phyloP scores from a whole-genome alignment of 2,329 filamentous ascomycete species.

The Pseudogymnoascus sp. region DNA sequence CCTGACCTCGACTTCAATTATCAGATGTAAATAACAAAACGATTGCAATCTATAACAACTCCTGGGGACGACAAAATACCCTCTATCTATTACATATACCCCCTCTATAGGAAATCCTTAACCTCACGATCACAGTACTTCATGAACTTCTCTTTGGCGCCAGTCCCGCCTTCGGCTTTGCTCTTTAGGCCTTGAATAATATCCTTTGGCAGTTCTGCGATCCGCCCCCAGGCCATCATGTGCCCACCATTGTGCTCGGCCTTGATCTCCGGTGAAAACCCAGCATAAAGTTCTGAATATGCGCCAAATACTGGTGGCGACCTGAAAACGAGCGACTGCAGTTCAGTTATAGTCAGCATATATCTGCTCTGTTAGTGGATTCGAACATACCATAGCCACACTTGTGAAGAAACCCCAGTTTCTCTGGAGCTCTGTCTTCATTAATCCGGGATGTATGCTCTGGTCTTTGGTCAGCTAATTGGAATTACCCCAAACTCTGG shows the following conservation, averaged over 20 bases:
- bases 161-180: conserved; percentile 24
- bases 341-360: background rate
- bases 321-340: conserved; percentile 23
- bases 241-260: conserved; percentile 30
- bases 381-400: conserved; percentile 17
- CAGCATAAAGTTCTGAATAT: conserved; percentile 33
- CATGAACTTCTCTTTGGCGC: conserved; percentile 28
- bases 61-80: background rate
- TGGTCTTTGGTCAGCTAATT: conserved; percentile 13
- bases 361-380: background rate
- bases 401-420: conserved; percentile 17
- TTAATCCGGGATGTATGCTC: conserved; percentile 35
- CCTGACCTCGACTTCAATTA: conserved; percentile 12
- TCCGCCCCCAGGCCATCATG: conserved; percentile 38
- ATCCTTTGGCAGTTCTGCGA: conserved; percentile 18
- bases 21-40: conserved; percentile 7
- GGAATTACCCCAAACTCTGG: conserved; percentile 6
- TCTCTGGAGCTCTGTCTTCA: conserved; percentile 32
- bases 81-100: conserved; percentile 9
- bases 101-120: conserved; percentile 13
- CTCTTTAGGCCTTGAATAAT: conserved; percentile 20
- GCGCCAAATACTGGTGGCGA: conserved; percentile 27
- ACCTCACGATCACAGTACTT: conserved; percentile 30
- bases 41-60: conserved; percentile 12
- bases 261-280: conserved; percentile 28